Percentiles rank a stretch among this genome's conserved stretches.
Evolutionary conservation across 352 stramenopile species (phyloP).

Genomic region (Phytophthora megakarya): DNA sequence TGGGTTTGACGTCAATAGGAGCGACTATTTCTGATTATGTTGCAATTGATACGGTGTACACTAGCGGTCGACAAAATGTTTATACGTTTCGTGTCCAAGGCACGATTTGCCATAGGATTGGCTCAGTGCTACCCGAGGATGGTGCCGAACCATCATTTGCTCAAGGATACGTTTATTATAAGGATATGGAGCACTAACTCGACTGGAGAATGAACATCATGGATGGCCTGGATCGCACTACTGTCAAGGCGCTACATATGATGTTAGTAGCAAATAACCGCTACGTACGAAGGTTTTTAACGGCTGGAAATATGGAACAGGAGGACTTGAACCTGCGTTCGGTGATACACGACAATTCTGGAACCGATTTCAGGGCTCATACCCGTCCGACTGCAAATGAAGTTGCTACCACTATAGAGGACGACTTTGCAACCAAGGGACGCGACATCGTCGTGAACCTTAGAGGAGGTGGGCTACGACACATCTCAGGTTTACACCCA

Average conservation of each 20-base stretch:
- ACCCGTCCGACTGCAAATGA: background rate
- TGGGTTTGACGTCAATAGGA: too few species aligned
- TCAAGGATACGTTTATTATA: background rate
- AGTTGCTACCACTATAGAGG: background rate
- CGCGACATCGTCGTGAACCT: background rate
- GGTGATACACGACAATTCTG: background rate
- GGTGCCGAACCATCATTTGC: background rate
- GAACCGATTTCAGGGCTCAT: background rate
- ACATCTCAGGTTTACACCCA: background rate
- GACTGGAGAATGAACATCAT: background rate
- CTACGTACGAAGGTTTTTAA: background rate
- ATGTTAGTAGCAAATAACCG: background rate
- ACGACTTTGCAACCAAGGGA: background rate
- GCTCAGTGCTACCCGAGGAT: background rate
- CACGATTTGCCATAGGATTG: background rate
- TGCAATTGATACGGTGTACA: background rate
- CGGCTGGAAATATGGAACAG: background rate
- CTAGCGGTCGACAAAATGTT: background rate
- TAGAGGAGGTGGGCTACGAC: background rate
- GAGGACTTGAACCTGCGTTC: background rate
- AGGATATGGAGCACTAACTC: background rate
- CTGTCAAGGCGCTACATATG: too few species aligned
- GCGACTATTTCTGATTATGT: background rate
- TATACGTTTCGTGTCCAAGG: background rate
- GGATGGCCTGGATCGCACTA: background rate